Base-by-base conservation (phyloP, 176 grass and related monocot species). In the Stipa capillata region DNA sequence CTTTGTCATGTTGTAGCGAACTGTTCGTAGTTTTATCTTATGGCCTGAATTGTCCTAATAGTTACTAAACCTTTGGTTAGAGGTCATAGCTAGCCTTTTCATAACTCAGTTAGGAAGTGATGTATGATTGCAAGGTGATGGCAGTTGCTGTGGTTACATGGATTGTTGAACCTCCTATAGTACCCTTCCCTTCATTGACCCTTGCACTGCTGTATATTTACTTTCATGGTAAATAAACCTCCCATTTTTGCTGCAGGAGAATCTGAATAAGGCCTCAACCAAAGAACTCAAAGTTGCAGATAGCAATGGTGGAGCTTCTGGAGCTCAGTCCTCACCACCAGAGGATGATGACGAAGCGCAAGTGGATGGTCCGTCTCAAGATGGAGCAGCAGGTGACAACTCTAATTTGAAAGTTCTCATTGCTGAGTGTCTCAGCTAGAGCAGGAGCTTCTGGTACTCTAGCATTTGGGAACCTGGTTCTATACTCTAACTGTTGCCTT, bases 291-390 rank as follows among this genome's bases (percentile, higher is more conserved):
- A 86, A 83, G 83, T n/a, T 64, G 53, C 59, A 47, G 61, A 68
- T 62, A 60, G 14, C 47, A 83, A 76, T 78, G 45, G 20, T 65
- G 60, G 42, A 8, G 47, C 36, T 72, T 42, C 45, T 35, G 61
- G 25, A 70, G 65, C 39, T 73, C 80, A 82, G 28, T 84, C 84
- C 21, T 84, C 67, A 51, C 24, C 58, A 35, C 78, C 31, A 57
- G 88, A 88, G 65, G 85, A 91, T 72, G 91, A 79, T 39, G 91
- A 88, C 7, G 78, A 93, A 25, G 73, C 65, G 24, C 76, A 88
- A 43, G 73, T 49, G 2, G 77, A 84, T 52, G 82, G 69, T 37
- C 88, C 81, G 78, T 74, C 78, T 82, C 85, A 90, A 83, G 82
- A 76, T 85, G 78, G 87, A 75, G 81, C 72, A 43, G 27, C 77